Base-by-base conservation (phyloP, 495 filamentous ascomycete species). In the Xylaria longipes region DNA sequence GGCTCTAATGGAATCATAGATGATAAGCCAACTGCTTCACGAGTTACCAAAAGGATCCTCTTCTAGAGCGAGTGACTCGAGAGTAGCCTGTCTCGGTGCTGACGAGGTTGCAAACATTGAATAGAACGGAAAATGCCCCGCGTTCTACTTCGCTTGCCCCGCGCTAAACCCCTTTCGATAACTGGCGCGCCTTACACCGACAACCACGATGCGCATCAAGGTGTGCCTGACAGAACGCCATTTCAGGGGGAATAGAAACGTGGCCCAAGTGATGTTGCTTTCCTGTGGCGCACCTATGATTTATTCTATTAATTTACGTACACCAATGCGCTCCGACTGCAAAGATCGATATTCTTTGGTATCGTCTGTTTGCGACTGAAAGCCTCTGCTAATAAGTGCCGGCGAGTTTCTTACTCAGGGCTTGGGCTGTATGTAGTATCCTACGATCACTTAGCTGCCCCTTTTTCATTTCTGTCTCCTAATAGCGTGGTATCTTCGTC, bases 401-500 rank as follows among this genome's bases (percentile, higher is more conserved):
- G 15, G 17, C 3, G 50, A 39, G n/a, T 64, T 48, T 15, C 31
- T 33, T 62, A 27, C 58, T 27, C 37, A 4, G 33, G 29, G 43
- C 8, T n/a, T n/a, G 37, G 29, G 45, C 35, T 15, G 20, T 39
- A 60, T 14, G 45, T 25, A 62, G 29, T 65, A 57, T 50, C 73
- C 35, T 71, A 70, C 71, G 35, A 65, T 71, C 35, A 39, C 65
- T 14, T 22, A 66, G 61, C 58, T 45, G 33, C 35, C 17, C 56
- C 17, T 8, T 61, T 56, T 56, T 43, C 35, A 31, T 41, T 61
- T 8, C 31, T 58, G 31, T 64, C 57, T 69, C 64, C 54, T 70
- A 48, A 52, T 48, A 65, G 54, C 56, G 62, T 75, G 73, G 64
- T 77, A 73, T 75, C 48, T 71, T 75, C 71, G 48, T 77, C 68